Percentiles rank a stretch among this genome's conserved stretches.
Evolutionary conservation across 495 filamentous ascomycete species (phyloP).

Genomic region (Aspergillus sclerotiicarbonarius): DNA sequence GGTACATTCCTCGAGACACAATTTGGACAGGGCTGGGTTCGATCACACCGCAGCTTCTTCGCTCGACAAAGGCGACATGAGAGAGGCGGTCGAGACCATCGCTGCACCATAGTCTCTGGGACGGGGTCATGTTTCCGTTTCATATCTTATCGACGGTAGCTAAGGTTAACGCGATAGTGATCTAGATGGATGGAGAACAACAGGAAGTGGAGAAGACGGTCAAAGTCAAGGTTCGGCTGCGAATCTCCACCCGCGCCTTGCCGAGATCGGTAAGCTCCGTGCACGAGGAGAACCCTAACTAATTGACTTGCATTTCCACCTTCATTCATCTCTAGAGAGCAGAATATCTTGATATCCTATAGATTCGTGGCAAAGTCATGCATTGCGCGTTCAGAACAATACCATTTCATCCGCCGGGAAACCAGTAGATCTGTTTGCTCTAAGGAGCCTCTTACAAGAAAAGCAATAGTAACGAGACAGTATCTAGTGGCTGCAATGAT

Average conservation of each 20-base stretch:
- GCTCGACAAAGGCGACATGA: background rate
- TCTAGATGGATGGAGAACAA: background rate
- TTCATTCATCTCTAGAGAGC: too few relatives aligned
- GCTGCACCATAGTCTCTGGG: background rate
- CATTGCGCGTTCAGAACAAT: too few relatives aligned
- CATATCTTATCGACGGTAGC: background rate
- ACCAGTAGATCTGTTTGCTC: too few relatives aligned
- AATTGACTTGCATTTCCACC: background rate
- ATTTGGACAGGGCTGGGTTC: background rate
- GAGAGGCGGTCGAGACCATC: background rate
- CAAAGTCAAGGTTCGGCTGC: background rate
- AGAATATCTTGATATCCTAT: too few relatives aligned
- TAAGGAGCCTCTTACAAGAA: too few relatives aligned
- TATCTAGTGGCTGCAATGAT: too few relatives aligned
- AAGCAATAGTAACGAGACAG: too few relatives aligned
- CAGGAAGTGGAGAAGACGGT: background rate
- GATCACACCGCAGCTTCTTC: constrained; percentile 5
- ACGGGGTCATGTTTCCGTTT: constrained; percentile 1
- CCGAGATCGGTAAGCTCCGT: background rate
- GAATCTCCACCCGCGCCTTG: background rate
- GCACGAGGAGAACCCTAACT: background rate
- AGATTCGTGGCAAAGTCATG: too few relatives aligned
- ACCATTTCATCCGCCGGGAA: too few relatives aligned
- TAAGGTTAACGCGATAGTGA: background rate
- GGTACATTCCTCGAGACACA: background rate